phyloP scores from a whole-genome alignment of 1,284 basidiomycete genomes.

The Microbotryum lychnidis-dioicae region DNA sequence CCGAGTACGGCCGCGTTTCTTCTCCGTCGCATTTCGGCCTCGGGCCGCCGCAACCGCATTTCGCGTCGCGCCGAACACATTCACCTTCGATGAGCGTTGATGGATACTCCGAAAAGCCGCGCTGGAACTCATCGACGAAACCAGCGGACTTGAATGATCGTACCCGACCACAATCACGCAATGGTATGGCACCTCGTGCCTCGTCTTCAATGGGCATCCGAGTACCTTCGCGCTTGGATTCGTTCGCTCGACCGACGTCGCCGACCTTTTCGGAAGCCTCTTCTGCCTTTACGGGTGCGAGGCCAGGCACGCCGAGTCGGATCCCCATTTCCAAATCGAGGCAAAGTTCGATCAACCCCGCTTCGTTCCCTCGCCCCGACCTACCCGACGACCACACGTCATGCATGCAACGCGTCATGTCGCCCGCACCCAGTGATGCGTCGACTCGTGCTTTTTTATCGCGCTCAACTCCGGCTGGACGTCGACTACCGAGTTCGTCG shows the following conservation, averaged over 20 bases:
- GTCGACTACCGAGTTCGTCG: neutral
- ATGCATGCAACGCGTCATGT: constrained; percentile 54
- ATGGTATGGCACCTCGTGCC: constrained; percentile 47
- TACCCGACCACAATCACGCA: constrained; percentile 36
- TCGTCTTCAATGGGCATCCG: constrained; percentile 15
- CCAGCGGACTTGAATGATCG: constrained; percentile 40
- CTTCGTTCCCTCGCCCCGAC: constrained; percentile 5
- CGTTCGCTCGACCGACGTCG: constrained; percentile 11
- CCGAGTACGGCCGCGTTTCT: too few relatives aligned
- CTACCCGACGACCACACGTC: constrained; percentile 36
- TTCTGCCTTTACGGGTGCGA: constrained; percentile 14
- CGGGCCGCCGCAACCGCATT: too few relatives aligned
- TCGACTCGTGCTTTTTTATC: constrained; percentile 36
- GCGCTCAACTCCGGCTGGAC: constrained; percentile 36
- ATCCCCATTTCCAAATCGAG: constrained; percentile 28
- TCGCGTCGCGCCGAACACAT: constrained; percentile 1
- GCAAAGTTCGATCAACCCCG: constrained; percentile 7
- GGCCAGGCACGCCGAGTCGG: constrained; percentile 29
- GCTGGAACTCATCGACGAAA: constrained; percentile 73
- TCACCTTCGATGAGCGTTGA: constrained; percentile 4
- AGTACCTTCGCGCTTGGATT: constrained; percentile 4
- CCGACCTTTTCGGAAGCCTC: constrained; percentile 30
- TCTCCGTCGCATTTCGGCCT: too few relatives aligned
- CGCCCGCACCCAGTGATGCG: constrained; percentile 48
- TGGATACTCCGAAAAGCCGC: constrained; percentile 42